phyloP scores from a whole-genome alignment of 2,329 filamentous ascomycete genomes.

The Ilyonectria sp. region DNA sequence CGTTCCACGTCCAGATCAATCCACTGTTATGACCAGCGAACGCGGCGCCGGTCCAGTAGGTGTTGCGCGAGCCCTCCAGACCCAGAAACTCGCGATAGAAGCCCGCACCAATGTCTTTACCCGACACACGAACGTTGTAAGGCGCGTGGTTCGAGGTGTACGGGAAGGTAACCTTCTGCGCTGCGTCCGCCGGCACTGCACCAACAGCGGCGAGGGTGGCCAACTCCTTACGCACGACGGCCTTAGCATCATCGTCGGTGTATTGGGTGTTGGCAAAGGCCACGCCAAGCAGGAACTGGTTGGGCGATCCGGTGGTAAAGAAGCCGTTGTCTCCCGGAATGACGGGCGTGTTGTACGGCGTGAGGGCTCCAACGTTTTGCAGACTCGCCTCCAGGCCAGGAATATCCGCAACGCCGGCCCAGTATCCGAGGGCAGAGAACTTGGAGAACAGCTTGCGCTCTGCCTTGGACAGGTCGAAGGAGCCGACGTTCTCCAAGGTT shows the following conservation, averaged over 20 bases:
- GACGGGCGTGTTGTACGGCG: constrained; percentile 24
- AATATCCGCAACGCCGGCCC: constrained; percentile 43
- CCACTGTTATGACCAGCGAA: constrained; percentile 43
- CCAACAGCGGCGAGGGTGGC: constrained; percentile 9
- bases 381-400: constrained; percentile 31
- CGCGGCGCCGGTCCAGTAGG: constrained; percentile 54
- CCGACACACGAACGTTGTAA: constrained; percentile 44
- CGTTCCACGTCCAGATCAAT: constrained; percentile 41
- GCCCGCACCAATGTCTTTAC: constrained; percentile 48
- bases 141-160: constrained; percentile 29
- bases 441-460: constrained; percentile 47
- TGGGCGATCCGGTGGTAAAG: background rate
- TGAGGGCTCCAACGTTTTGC: constrained; percentile 24
- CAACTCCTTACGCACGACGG: constrained; percentile 6
- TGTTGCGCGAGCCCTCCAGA: constrained; percentile 54
- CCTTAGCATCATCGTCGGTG: background rate
- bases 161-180: constrained; percentile 37
- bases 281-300: background rate
- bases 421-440: constrained; percentile 42
- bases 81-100: constrained; percentile 53
- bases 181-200: constrained; percentile 14
- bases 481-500: constrained; percentile 40
- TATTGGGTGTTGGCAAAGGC: constrained; percentile 6
- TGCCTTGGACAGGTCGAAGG: constrained; percentile 45
- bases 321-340: constrained; percentile 12